These are phyloP conservation scores for Pseudocercospora fuligena DNA, from an alignment of 2,329 filamentous ascomycete species.

Conservation along the genomic window DNA sequence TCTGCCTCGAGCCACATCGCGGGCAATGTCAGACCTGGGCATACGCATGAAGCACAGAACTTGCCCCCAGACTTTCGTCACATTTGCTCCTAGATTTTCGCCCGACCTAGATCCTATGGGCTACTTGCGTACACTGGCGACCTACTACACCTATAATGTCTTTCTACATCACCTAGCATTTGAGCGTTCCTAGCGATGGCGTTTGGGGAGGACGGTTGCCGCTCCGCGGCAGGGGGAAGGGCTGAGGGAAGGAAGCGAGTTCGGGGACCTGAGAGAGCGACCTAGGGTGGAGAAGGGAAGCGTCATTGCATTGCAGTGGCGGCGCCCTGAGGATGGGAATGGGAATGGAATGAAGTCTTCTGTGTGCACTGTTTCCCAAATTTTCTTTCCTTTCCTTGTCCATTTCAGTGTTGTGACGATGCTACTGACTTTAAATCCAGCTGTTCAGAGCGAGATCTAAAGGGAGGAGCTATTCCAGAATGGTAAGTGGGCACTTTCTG, in stretches of 20 bases:
- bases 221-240: background rate
- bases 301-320: too few species aligned
- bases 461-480: too few species aligned
- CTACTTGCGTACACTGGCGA: background rate
- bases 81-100: background rate
- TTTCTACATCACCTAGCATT: background rate
- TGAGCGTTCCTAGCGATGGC: background rate
- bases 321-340: too few species aligned
- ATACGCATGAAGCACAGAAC: background rate
- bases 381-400: too few species aligned
- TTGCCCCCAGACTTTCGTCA: background rate
- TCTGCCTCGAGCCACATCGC: background rate
- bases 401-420: too few species aligned
- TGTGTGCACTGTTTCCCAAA: too few species aligned
- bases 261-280: background rate
- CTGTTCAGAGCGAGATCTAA: too few species aligned
- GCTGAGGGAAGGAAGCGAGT: background rate
- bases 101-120: background rate
- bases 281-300: background rate
- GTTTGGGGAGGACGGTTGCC: background rate
- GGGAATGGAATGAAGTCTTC: too few species aligned
- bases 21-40: background rate
- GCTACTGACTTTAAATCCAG: too few species aligned
- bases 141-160: slow-evolving; percentile 1
- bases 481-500: too few species aligned